Percentiles rank a stretch among this genome's conserved stretches.
These are phyloP conservation scores for Fusarium caatingaense DNA, from an alignment of 2,329 filamentous ascomycete species.

Conservation along the genomic window DNA sequence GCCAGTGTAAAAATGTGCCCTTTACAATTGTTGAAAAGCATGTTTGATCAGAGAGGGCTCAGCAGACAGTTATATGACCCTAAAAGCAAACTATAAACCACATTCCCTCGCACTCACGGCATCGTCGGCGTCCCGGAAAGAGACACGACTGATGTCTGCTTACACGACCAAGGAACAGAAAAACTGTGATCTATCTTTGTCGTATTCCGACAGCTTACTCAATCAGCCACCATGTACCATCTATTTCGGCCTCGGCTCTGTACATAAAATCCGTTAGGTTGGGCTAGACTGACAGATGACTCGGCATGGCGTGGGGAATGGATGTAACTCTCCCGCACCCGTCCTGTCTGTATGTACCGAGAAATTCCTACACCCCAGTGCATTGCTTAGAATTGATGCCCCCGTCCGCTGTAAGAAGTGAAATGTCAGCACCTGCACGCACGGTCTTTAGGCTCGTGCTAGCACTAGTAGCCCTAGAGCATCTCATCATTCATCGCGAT, in stretches of 20 bases:
- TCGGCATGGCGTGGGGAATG: constrained; percentile 28
- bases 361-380: constrained; percentile 1
- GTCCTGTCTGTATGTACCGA: constrained; percentile 2
- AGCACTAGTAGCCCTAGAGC: constrained; percentile 37
- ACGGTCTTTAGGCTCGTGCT: constrained; percentile 28
- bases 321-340: constrained; percentile 16
- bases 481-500: constrained; percentile 15
- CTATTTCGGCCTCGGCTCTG: constrained; percentile 31
- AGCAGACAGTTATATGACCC: constrained; percentile 24
- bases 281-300: constrained; percentile 30
- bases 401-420: background rate
- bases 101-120: constrained; percentile 7
- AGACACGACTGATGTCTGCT: constrained; percentile 15
- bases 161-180: constrained; percentile 14
- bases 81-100: background rate
- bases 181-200: constrained; percentile 7
- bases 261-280: constrained; percentile 21
- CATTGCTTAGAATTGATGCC: background rate
- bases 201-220: constrained; percentile 33
- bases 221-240: constrained; percentile 16
- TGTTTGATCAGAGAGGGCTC: constrained; percentile 2
- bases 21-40: background rate
- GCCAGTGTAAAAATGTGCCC: background rate
- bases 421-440: constrained; percentile 4
- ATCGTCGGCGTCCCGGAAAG: constrained; percentile 19